Percentiles rank a stretch among this genome's conserved stretches.
These are phyloP conservation scores for Trichoderma sp. DNA, from an alignment of 2,329 filamentous ascomycete genomes.

Conservation along the genomic window DNA sequence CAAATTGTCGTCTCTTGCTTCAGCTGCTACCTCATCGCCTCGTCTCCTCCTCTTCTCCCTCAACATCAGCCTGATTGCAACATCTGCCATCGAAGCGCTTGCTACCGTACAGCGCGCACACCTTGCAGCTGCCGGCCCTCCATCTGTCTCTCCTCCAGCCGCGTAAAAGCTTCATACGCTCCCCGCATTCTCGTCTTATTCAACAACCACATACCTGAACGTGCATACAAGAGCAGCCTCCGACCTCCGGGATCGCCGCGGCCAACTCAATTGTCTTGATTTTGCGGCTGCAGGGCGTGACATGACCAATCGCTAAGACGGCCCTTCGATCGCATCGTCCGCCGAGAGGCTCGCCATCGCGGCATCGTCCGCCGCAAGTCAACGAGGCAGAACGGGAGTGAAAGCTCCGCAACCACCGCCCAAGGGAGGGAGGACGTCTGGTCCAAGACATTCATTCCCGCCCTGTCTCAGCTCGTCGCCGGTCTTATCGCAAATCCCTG, in stretches of 20 bases:
- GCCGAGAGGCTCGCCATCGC: neutral
- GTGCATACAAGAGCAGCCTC: neutral
- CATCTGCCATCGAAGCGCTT: neutral
- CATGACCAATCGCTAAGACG: slow-evolving; percentile 11
- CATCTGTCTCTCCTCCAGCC: neutral
- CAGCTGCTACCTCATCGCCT: neutral
- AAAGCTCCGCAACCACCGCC: neutral
- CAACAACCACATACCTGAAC: neutral
- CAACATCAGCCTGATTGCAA: neutral
- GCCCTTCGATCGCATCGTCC: neutral
- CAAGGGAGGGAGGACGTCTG: neutral
- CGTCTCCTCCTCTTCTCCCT: neutral
- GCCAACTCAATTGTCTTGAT: neutral
- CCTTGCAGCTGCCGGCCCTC: neutral
- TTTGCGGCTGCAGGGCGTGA: slow-evolving; percentile 7
- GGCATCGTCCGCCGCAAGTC: neutral
- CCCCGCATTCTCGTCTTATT: slow-evolving; percentile 14
- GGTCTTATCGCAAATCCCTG: neutral
- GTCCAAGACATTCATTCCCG: slow-evolving; percentile 2
- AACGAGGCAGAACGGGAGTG: no score
- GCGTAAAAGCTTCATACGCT: neutral
- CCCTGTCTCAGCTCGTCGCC: neutral
- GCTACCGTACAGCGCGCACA: neutral
- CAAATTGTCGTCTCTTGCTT: neutral
- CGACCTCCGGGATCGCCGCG: slow-evolving; percentile 10